phyloP scores from a whole-genome alignment of 176 grass and related monocot genomes.

The Calamus simplicifolius region DNA sequence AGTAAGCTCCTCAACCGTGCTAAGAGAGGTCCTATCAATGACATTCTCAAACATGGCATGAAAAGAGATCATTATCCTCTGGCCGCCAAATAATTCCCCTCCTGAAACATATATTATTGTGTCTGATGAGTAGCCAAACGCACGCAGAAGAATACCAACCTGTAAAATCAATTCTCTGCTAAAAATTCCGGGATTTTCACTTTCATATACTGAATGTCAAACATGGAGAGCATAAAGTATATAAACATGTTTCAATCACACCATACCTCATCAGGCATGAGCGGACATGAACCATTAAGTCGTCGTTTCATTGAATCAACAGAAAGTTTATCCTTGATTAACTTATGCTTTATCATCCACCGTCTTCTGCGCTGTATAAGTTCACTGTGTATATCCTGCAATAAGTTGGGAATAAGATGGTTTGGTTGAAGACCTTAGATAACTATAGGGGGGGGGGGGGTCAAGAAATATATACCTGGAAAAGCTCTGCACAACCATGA shows the following conservation, averaged over 20 bases:
- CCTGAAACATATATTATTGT: slow-evolving; percentile 6
- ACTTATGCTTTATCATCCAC: slow-evolving; percentile 1
- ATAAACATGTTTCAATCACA: not conserved
- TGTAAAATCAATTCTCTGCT: slow-evolving; percentile 7
- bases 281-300: not conserved
- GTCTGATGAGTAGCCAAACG: slow-evolving; percentile 6
- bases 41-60: slow-evolving; percentile 2
- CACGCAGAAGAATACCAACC: slow-evolving; percentile 4
- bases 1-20: too few relatives aligned
- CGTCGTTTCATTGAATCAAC: not conserved
- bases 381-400: not conserved
- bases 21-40: not conserved
- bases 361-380: not conserved
- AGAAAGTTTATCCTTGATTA: not conserved
- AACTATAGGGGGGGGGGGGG: too few relatives aligned
- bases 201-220: not conserved
- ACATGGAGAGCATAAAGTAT: too few relatives aligned
- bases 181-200: not conserved
- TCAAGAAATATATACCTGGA: not conserved
- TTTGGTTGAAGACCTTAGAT: not conserved
- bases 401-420: not conserved
- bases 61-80: slow-evolving; percentile 2
- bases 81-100: not conserved
- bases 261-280: not conserved
- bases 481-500: slow-evolving; percentile 2